Conservation (phyloP, 2,329 filamentous ascomycete species). For the Xylariaceae sp. region DNA sequence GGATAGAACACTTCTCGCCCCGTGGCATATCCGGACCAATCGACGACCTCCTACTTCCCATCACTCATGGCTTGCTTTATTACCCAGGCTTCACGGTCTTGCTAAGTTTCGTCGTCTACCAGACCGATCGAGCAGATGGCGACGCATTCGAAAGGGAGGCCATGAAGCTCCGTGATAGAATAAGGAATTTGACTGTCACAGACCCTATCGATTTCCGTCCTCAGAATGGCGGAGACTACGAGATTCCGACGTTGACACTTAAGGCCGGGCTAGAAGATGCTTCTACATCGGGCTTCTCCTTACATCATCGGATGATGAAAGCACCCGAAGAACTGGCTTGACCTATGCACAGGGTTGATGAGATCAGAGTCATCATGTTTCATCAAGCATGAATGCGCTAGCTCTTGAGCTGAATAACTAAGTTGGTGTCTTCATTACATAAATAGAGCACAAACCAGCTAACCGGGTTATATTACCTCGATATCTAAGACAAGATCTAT, state of each 20-base stretch:
- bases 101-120: constrained; percentile 1
- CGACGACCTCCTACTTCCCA: constrained; percentile 4
- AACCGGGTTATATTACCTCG: too few relatives aligned
- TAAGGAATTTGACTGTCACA: neutral
- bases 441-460: too few relatives aligned
- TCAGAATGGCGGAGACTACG: neutral
- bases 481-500: too few relatives aligned
- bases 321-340: too few relatives aligned
- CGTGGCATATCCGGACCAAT: constrained; percentile 6
- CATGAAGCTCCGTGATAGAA: constrained; percentile 2
- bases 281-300: neutral
- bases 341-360: too few relatives aligned
- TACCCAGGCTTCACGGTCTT: constrained; percentile 5
- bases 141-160: neutral
- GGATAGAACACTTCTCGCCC: constrained; percentile 4
- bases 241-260: neutral
- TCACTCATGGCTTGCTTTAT: constrained; percentile 5
- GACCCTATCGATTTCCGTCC: neutral
- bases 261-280: neutral
- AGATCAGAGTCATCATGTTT: too few relatives aligned
- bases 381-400: too few relatives aligned
- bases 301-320: neutral
- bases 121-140: constrained; percentile 1
- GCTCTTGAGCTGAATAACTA: too few relatives aligned
- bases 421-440: too few relatives aligned